phyloP scores from a whole-genome alignment of 176 grass and related monocot genomes.

The Rhynchospora pubera region DNA sequence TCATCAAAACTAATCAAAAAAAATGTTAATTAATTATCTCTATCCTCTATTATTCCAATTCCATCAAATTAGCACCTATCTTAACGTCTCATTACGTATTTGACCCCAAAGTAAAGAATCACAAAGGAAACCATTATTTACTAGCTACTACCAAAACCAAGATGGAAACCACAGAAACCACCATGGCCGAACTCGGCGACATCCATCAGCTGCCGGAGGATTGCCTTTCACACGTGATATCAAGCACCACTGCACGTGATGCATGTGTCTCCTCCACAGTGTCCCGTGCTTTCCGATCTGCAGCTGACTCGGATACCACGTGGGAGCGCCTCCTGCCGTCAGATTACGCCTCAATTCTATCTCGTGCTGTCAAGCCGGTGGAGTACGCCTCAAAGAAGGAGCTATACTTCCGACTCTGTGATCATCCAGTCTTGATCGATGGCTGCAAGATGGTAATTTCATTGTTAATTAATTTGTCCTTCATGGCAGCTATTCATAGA shows the following conservation, averaged over 20 bases:
- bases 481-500: not conserved
- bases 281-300: slow-evolving; percentile 8
- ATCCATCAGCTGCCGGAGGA: slow-evolving; percentile 17
- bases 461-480: not conserved
- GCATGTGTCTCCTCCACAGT: slow-evolving; percentile 12
- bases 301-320: slow-evolving; percentile 7
- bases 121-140: too few relatives aligned
- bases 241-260: slow-evolving; percentile 2
- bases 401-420: slow-evolving; percentile 21
- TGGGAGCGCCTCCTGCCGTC: slow-evolving; percentile 12
- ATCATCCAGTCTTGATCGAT: slow-evolving; percentile 20
- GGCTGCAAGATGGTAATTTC: not conserved
- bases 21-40: too few relatives aligned
- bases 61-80: too few relatives aligned
- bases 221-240: not conserved
- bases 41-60: too few relatives aligned
- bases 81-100: too few relatives aligned
- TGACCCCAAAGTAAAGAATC: too few relatives aligned
- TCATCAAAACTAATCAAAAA: too few relatives aligned
- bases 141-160: too few relatives aligned
- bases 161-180: too few relatives aligned
- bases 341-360: not conserved
- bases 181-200: not conserved
- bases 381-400: slow-evolving; percentile 1
- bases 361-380: not conserved